Conservation (phyloP, 148 eudicot genomes). For the Chenopodium formosanum region DNA sequence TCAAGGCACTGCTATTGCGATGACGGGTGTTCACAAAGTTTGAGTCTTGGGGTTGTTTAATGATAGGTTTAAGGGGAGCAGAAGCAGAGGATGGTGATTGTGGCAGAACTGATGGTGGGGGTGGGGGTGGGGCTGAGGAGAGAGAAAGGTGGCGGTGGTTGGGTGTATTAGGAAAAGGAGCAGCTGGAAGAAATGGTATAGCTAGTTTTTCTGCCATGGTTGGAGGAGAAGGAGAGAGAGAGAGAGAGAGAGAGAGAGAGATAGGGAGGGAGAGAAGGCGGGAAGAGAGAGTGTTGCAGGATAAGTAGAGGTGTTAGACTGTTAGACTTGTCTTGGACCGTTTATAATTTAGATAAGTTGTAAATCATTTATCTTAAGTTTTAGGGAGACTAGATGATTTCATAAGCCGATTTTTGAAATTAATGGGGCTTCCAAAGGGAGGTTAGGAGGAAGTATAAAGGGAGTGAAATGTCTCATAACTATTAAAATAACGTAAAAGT, state of each 20-base stretch:
- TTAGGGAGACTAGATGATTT: too few relatives aligned
- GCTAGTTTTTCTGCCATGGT: conserved; percentile 68
- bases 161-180: conserved; percentile 57
- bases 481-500: too few relatives aligned
- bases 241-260: neutral
- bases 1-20: conserved; percentile 21
- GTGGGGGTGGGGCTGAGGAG: conserved; percentile 10
- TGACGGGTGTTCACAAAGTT: conserved; percentile 15
- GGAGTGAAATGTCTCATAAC: too few relatives aligned
- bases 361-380: too few relatives aligned
- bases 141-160: conserved; percentile 18
- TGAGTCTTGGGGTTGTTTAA: conserved; percentile 34
- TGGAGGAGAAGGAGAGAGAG: neutral
- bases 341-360: too few relatives aligned
- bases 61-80: conserved; percentile 40
- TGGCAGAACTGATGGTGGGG: conserved; percentile 9
- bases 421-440: too few relatives aligned
- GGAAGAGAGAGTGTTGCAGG: conserved; percentile 1
- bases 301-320: neutral
- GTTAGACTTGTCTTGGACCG: too few relatives aligned
- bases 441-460: too few relatives aligned
- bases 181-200: conserved; percentile 52
- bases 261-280: conserved; percentile 8
- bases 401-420: too few relatives aligned
- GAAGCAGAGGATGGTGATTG: conserved; percentile 22